Evolutionary conservation across 768 basidiomycete genomes (phyloP).

Genomic region (Phylloporus arenicola): DNA sequence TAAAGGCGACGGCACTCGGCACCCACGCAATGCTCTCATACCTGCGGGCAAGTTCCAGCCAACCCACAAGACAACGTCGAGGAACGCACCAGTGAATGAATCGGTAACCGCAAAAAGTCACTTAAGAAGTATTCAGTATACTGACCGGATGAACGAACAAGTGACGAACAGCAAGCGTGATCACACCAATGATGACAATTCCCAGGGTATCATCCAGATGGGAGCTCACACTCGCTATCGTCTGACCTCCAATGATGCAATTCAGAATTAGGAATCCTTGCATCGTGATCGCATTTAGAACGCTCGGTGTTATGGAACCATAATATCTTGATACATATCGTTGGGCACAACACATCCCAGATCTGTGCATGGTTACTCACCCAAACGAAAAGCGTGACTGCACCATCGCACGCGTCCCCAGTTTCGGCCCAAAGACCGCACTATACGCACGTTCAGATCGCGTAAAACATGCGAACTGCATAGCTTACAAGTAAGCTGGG

Average conservation of each 20-base stretch:
- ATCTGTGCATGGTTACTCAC: slow-evolving; percentile 25
- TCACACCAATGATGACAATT: slow-evolving; percentile 30
- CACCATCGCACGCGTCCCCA: slow-evolving; percentile 56
- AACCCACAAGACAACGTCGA: not conserved
- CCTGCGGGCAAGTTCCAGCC: slow-evolving; percentile 33
- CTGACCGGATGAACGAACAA: not conserved
- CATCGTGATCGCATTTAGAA: slow-evolving; percentile 46
- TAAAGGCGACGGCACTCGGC: slow-evolving; percentile 64
- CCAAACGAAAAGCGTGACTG: slow-evolving; percentile 51
- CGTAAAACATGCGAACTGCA: not conserved
- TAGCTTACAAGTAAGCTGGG: slow-evolving; percentile 36
- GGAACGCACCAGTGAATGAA: slow-evolving; percentile 49
- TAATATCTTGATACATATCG: slow-evolving; percentile 31
- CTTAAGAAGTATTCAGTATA: slow-evolving; percentile 26
- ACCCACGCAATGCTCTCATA: slow-evolving; percentile 76
- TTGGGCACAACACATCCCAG: not conserved
- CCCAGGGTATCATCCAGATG: slow-evolving; percentile 28
- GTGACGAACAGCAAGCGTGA: slow-evolving; percentile 27
- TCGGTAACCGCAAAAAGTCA: slow-evolving; percentile 62
- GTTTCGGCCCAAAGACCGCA: slow-evolving; percentile 48
- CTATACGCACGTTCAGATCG: slow-evolving; percentile 20
- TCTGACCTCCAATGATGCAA: slow-evolving; percentile 59
- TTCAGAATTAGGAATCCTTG: slow-evolving; percentile 55
- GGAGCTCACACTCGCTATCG: slow-evolving; percentile 44
- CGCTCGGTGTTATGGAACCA: slow-evolving; percentile 36